Evolutionary conservation across 768 basidiomycete genomes (phyloP).

Genomic region (Ramaria sp.): DNA sequence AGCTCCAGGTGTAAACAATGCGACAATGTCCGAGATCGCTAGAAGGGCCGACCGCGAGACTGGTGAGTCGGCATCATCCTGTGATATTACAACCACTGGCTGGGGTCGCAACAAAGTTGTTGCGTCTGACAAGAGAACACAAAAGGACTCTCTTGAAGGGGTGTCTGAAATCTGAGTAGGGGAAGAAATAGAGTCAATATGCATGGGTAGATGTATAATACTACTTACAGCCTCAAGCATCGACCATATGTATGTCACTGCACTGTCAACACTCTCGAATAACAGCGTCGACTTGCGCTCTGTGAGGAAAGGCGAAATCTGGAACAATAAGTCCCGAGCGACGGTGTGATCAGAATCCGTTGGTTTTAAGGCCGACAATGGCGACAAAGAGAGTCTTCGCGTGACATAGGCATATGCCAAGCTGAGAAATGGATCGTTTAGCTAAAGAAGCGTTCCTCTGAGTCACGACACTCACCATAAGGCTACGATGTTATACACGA

Average conservation of each 20-base stretch:
- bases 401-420: constrained; percentile 59
- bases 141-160: constrained; percentile 20
- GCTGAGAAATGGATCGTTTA: constrained; percentile 24
- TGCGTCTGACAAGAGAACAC: constrained; percentile 47
- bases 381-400: constrained; percentile 50
- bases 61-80: constrained; percentile 8
- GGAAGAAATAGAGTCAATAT: not conserved
- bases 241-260: constrained; percentile 58
- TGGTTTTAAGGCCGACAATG: constrained; percentile 34
- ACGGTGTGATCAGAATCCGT: constrained; percentile 35
- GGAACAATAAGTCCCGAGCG: constrained; percentile 36
- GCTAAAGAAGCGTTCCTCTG: not conserved
- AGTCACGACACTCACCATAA: constrained; percentile 42
- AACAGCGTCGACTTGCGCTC: constrained; percentile 49
- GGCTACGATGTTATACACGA: constrained; percentile 62
- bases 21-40: constrained; percentile 45
- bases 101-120: constrained; percentile 42
- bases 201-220: not conserved
- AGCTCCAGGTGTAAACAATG: constrained; percentile 25
- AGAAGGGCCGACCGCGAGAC: constrained; percentile 21
- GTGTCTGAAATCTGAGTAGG: not conserved
- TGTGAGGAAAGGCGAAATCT: constrained; percentile 53
- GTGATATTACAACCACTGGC: constrained; percentile 19
- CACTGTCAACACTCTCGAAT: constrained; percentile 38
- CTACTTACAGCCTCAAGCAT: constrained; percentile 44